A percentile compares a stretch with the other conserved stretches of the same genome.
Evolutionary conservation across 352 stramenopile genomes (phyloP).

Genomic region (Paralagenidium karlingii): DNA sequence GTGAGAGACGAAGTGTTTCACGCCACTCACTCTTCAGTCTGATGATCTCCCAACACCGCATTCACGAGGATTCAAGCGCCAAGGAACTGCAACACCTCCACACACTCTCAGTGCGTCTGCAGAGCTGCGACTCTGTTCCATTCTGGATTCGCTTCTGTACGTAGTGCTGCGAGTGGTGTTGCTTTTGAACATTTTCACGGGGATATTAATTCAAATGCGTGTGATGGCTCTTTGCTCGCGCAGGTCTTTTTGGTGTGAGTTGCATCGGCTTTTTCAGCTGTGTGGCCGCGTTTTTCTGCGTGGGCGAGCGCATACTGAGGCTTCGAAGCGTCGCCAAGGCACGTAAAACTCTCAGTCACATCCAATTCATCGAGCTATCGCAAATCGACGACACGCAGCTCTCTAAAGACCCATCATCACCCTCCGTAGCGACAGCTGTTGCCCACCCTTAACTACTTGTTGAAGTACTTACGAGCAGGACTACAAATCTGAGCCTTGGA

Average conservation of each 20-base stretch:
- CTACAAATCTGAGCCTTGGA: no score
- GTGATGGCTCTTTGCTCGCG: neutral
- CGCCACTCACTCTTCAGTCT: no score
- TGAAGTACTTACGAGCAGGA: slow-evolving; percentile 10
- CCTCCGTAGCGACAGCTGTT: slow-evolving; percentile 1
- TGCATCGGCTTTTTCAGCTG: slow-evolving; percentile 28
- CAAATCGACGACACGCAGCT: slow-evolving; percentile 11
- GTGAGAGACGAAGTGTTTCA: no score
- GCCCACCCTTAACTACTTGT: neutral
- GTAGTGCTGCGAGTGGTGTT: slow-evolving; percentile 1
- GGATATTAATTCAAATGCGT: neutral
- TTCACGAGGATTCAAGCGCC: no score
- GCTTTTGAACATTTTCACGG: neutral
- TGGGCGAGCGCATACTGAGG: slow-evolving; percentile 29
- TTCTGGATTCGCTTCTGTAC: slow-evolving; percentile 23
- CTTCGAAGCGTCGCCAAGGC: slow-evolving; percentile 25
- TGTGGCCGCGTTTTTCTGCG: slow-evolving; percentile 21
- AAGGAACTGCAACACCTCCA: no score
- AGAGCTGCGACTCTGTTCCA: slow-evolving; percentile 25
- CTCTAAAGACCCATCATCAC: neutral
- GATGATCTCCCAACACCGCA: no score
- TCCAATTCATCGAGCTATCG: slow-evolving; percentile 21
- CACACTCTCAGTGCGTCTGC: slow-evolving; percentile 16
- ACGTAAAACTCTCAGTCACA: slow-evolving; percentile 11
- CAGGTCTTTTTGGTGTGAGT: slow-evolving; percentile 22